Percentiles rank a stretch among this genome's conserved stretches.
Conservation (phyloP, 495 filamentous ascomycete genomes). For the Platismatia glauca region DNA sequence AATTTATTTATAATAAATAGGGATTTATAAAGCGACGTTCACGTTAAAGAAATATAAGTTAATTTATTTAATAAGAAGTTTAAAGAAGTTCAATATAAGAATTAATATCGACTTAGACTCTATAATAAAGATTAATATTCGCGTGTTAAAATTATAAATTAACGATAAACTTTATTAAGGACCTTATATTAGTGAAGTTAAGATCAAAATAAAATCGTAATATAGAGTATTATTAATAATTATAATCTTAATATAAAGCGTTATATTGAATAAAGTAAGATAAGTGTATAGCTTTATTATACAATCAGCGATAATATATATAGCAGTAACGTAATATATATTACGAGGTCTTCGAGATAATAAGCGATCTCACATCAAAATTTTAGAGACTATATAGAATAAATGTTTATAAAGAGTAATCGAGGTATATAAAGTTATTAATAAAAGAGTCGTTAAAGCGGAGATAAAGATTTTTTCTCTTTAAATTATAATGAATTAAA, state of each 20-base stretch:
- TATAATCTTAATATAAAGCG: not conserved
- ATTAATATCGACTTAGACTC: not conserved
- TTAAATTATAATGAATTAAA: not conserved
- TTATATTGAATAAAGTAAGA: not conserved
- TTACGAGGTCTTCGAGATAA: not conserved
- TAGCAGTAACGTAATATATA: not conserved
- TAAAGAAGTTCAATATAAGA: not conserved
- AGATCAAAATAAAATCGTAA: not conserved
- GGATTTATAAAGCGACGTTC: not conserved
- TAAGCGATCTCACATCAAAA: too few relatives aligned
- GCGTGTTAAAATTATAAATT: not conserved
- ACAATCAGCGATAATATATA: not conserved
- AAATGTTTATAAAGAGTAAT: not conserved
- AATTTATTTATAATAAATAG: not conserved
- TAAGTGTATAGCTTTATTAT: not conserved
- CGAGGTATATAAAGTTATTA: not conserved
- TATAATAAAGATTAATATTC: not conserved
- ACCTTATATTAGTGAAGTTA: not conserved
- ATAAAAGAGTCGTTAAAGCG: not conserved
- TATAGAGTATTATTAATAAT: not conserved
- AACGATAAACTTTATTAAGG: not conserved
- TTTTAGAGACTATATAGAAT: not conserved
- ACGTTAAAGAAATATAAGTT: not conserved
- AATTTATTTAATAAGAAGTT: not conserved
- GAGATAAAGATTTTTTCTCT: not conserved